Evolutionary conservation across 2,329 filamentous ascomycete genomes (phyloP).

Genomic region (Colletotrichum sojae): DNA sequence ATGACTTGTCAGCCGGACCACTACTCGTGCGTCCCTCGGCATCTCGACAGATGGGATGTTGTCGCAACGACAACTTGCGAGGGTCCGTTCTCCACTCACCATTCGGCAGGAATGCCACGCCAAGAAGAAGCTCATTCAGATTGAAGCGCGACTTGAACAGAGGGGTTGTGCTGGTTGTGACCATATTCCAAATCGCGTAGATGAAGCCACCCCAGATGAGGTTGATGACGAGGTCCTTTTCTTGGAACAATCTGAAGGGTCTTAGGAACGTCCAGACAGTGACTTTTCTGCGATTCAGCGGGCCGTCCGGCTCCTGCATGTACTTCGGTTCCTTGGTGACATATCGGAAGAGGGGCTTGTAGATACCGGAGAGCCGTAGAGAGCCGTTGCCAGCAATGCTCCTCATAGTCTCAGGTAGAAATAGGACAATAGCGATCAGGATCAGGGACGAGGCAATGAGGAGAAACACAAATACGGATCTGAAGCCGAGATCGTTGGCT

Average conservation of each 20-base stretch:
- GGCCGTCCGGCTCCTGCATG: slow-evolving; percentile 42
- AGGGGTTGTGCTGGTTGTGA: slow-evolving; percentile 57
- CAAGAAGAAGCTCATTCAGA: slow-evolving; percentile 45
- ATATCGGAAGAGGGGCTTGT: slow-evolving; percentile 44
- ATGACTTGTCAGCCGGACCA: slow-evolving; percentile 12
- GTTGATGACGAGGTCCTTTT: slow-evolving; percentile 59
- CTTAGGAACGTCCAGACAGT: slow-evolving; percentile 50
- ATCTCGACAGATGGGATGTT: background rate
- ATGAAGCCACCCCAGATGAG: slow-evolving; percentile 56
- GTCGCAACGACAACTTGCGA: background rate
- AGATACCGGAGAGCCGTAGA: slow-evolving; percentile 44
- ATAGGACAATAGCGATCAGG: slow-evolving; percentile 43
- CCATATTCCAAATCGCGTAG: slow-evolving; percentile 62
- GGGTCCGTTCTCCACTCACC: slow-evolving; percentile 33
- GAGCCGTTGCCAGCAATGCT: slow-evolving; percentile 48
- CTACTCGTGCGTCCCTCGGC: background rate
- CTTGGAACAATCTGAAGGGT: slow-evolving; percentile 55
- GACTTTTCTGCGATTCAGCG: slow-evolving; percentile 44
- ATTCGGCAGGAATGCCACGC: slow-evolving; percentile 48
- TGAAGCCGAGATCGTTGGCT: slow-evolving; percentile 41
- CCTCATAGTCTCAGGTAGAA: slow-evolving; percentile 49
- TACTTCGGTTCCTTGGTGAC: slow-evolving; percentile 40
- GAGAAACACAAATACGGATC: slow-evolving; percentile 40
- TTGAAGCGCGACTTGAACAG: slow-evolving; percentile 50
- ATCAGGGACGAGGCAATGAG: slow-evolving; percentile 29